Percentiles rank a stretch among this genome's conserved stretches.
phyloP scores from a whole-genome alignment of 208 protist genomes.

The Leishmania braziliensis region DNA sequence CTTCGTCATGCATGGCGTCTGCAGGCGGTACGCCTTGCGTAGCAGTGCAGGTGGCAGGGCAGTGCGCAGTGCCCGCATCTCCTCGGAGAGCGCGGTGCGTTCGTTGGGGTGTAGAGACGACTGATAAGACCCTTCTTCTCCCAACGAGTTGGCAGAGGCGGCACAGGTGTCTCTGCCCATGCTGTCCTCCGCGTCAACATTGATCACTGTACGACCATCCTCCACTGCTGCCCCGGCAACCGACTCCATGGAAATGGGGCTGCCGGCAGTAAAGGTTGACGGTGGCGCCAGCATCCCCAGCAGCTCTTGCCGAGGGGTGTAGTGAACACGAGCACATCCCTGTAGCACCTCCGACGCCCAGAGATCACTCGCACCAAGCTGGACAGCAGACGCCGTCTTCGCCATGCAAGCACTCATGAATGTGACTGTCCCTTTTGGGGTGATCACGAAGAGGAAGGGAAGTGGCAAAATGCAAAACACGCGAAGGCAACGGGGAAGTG shows the following conservation, averaged over 20 bases:
- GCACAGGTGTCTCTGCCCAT: neutral
- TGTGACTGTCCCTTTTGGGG: neutral
- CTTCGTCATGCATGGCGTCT: conserved; percentile 40
- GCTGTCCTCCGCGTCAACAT: conserved; percentile 28
- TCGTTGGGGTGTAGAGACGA: conserved; percentile 4
- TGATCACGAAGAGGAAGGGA: neutral
- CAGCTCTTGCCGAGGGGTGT: conserved; percentile 28
- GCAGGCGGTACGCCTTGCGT: conserved; percentile 49
- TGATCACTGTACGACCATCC: conserved; percentile 6
- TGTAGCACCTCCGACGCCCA: conserved; percentile 45
- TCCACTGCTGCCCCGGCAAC: neutral
- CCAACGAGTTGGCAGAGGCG: neutral
- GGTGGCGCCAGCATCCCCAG: conserved; percentile 22
- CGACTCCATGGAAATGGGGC: neutral
- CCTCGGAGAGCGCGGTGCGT: conserved; percentile 6
- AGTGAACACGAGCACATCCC: conserved; percentile 23
- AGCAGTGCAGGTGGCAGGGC: conserved; percentile 25
- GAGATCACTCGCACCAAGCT: conserved; percentile 20
- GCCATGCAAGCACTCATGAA: conserved; percentile 3
- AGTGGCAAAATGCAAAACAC: neutral
- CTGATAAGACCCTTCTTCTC: conserved; percentile 3
- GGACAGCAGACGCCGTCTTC: neutral
- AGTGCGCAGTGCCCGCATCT: conserved; percentile 8
- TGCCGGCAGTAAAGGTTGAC: neutral
- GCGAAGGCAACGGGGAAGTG: neutral